Base-by-base conservation (phyloP, 1,139 yeast species). In the Ogataea hybrid region DNA sequence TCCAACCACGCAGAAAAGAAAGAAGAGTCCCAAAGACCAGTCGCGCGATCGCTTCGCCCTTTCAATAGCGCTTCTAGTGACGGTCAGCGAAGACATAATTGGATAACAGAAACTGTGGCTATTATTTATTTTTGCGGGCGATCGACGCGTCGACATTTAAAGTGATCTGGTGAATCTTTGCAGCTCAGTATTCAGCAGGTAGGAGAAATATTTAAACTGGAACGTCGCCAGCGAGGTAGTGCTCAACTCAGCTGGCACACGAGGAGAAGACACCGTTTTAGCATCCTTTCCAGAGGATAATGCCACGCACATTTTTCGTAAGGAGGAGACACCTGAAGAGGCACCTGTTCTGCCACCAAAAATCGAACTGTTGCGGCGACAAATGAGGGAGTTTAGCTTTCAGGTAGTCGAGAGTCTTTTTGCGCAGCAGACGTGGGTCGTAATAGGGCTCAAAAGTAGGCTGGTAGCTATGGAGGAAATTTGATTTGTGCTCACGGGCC, bases 1-100 rank as follows among this genome's bases (percentile, higher is more conserved):
- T 1, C 85, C 60, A 16, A 90, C 86, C 42, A 90, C 97, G 28
- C 84, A 70, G 1, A 79, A 70, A 20, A 90, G 71, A 63, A 86
- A 77, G 22, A 83, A 54, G 25, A 90, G 71, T 2, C 97, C 97
- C 14, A 85, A 58, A 1, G 81, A 70, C 96, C 96, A 88, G 51
- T 69, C 70, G 51, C 72, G 49, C 10, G 61, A 46, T 38, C 53
- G 32, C 29, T 39, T 46, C 11, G 42, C 35, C 21, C 33, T 35
- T 29, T 33, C 37, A 18, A 44, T 35, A n/a, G 39, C 35, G 31
- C 43, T 36, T 15, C 30, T 25, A 12, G 42, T 43, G 14, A 39
- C 29, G 28, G 42, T 37, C 22, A 39, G 17, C 11, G 35, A 23
- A 23, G 35, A 28, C 39, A 30, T 29, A 12, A 12, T 11, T 9